Conservation (phyloP, 768 basidiomycete species). For the Steccherinum ochraceum region DNA sequence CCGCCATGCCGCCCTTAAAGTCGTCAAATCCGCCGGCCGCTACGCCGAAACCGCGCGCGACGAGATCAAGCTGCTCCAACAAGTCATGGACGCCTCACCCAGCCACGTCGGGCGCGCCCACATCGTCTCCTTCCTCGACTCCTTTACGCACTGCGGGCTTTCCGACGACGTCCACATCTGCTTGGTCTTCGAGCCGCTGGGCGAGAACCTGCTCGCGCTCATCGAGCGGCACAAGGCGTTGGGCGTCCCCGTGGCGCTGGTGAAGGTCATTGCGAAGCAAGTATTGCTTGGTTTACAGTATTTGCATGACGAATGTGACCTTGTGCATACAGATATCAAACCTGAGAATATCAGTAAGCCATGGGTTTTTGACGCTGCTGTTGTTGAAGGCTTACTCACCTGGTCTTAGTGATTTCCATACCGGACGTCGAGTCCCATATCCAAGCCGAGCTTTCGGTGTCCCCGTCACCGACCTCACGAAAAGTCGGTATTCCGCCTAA, state of each 20-base stretch:
- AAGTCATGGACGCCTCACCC: conserved; percentile 66
- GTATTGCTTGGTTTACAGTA: conserved; percentile 86
- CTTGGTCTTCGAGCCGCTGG: conserved; percentile 85
- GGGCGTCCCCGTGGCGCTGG: conserved; percentile 75
- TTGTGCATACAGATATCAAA: conserved; percentile 92
- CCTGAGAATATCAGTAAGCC: conserved; percentile 91
- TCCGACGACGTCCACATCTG: conserved; percentile 74
- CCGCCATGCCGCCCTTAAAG: conserved; percentile 85
- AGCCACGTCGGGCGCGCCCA: conserved; percentile 72
- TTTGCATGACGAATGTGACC: conserved; percentile 86
- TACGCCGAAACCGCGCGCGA: conserved; percentile 97
- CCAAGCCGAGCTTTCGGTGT: conserved; percentile 55
- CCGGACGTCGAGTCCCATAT: conserved; percentile 78
- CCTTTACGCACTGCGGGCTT: conserved; percentile 72
- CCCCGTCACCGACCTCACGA: conserved; percentile 69
- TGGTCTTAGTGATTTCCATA: conserved; percentile 79
- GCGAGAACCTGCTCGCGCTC: conserved; percentile 69
- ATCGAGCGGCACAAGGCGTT: conserved; percentile 77
- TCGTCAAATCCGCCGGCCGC: conserved; percentile 90
- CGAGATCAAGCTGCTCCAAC: conserved; percentile 87
- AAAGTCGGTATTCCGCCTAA: conserved; percentile 78
- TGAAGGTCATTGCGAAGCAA: conserved; percentile 83
- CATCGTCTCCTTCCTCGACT: conserved; percentile 87
- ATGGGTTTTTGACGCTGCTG: conserved; percentile 4
- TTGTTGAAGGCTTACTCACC: conserved; percentile 25